Evolutionary conservation across 441 rosid species (phyloP).

Genomic region (Populus hybrid): DNA sequence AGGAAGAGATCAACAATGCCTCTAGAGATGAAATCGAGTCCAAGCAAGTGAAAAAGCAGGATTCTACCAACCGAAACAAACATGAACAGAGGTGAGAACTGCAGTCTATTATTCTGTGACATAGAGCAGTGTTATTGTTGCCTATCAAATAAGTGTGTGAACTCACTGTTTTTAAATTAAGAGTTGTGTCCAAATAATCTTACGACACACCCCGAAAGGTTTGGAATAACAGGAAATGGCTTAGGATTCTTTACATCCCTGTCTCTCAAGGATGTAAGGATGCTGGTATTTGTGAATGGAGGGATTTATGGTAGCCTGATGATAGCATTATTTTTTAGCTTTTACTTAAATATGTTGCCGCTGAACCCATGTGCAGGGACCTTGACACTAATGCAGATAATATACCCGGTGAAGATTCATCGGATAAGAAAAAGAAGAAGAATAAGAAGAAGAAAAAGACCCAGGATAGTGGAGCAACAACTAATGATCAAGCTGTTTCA

Average conservation of each 20-base stretch:
- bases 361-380: slow-evolving; percentile 27
- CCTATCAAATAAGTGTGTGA: background rate
- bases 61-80: slow-evolving; percentile 22
- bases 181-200: background rate
- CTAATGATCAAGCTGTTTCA: slow-evolving; percentile 29
- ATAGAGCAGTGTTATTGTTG: background rate
- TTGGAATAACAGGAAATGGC: background rate
- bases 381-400: slow-evolving; percentile 22
- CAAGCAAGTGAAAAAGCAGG: slow-evolving; percentile 37
- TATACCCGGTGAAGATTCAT: slow-evolving; percentile 31
- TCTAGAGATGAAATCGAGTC: slow-evolving; percentile 28
- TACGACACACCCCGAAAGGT: background rate
- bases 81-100: slow-evolving; percentile 34
- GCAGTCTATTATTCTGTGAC: slow-evolving; percentile 4
- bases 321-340: background rate
- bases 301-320: background rate
- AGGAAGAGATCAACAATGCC: slow-evolving; percentile 16
- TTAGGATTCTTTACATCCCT: background rate
- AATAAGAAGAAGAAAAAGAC: slow-evolving; percentile 55
- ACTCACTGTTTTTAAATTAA: background rate
- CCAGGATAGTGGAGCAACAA: slow-evolving; percentile 37
- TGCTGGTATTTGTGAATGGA: background rate
- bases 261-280: background rate
- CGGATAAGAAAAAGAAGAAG: slow-evolving; percentile 57
- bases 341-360: slow-evolving; percentile 1